These are phyloP conservation scores for Corchorus olitorius DNA, from an alignment of 345 rosid species.

Conservation along the genomic window DNA sequence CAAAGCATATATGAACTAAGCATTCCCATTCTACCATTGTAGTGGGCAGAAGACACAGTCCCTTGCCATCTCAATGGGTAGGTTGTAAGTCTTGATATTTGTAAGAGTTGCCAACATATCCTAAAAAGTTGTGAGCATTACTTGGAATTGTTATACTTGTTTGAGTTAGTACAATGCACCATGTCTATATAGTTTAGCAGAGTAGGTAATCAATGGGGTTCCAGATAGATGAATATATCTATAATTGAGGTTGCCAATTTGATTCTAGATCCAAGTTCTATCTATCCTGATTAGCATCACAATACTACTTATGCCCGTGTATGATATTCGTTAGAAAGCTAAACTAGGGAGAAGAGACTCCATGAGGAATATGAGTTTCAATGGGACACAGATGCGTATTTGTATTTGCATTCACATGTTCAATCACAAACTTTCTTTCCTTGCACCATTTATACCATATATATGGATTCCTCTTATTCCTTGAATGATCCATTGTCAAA, in stretches of 20 bases:
- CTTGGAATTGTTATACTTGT: not conserved
- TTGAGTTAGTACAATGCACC: conserved; percentile 1
- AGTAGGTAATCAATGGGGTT: not conserved
- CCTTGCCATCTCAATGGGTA: not conserved
- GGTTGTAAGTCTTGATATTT: not conserved
- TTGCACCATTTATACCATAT: not conserved
- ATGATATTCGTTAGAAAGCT: not conserved
- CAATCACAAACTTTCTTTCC: not conserved
- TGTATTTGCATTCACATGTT: not conserved
- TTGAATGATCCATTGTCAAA: not conserved
- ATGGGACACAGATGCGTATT: not conserved
- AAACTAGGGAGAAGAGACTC: conserved; percentile 1
- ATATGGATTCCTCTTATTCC: not conserved
- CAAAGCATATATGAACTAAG: not conserved
- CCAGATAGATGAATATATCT: not conserved
- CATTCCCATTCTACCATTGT: not conserved
- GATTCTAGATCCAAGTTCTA: not conserved
- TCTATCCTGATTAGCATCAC: not conserved
- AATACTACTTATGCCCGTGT: not conserved
- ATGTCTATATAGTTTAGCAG: not conserved
- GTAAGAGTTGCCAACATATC: not conserved
- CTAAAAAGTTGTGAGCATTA: not conserved
- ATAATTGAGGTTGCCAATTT: not conserved
- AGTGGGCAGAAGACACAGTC: not conserved
- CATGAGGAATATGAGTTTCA: not conserved